Evolutionary conservation across 208 protist species (phyloP).

Genomic region (Endotrypanum monterogeii): DNA sequence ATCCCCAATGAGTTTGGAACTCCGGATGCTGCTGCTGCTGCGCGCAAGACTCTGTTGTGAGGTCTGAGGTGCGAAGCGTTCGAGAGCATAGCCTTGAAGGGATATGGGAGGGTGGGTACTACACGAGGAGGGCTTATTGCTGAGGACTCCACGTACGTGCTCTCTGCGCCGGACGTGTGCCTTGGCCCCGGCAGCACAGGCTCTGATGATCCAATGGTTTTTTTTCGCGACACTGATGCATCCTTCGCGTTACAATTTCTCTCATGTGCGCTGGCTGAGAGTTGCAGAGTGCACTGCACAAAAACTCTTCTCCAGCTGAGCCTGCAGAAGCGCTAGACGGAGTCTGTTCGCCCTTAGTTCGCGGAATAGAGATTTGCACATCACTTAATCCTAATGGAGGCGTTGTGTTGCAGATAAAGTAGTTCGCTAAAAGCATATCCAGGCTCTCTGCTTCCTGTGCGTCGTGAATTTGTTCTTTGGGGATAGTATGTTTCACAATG

Average conservation of each 20-base stretch:
- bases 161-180: not conserved
- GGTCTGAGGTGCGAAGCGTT: not conserved
- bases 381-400: not conserved
- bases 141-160: not conserved
- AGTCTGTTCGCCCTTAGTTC: not conserved
- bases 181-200: not conserved
- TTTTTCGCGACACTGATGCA: not conserved
- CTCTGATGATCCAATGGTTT: not conserved
- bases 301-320: not conserved
- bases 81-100: not conserved
- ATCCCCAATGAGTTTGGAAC: not conserved
- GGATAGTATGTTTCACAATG: too few species aligned
- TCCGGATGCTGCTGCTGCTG: not conserved
- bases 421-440: not conserved
- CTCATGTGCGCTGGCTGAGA: not conserved
- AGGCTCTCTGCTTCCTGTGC: not conserved
- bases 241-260: not conserved
- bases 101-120: not conserved
- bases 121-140: not conserved
- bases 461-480: not conserved
- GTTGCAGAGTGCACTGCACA: not conserved
- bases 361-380: not conserved
- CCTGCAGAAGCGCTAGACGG: not conserved
- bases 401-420: not conserved
- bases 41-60: not conserved